Conservation (phyloP, 495 filamentous ascomycete genomes). For the Articulospora tetracladia region DNA sequence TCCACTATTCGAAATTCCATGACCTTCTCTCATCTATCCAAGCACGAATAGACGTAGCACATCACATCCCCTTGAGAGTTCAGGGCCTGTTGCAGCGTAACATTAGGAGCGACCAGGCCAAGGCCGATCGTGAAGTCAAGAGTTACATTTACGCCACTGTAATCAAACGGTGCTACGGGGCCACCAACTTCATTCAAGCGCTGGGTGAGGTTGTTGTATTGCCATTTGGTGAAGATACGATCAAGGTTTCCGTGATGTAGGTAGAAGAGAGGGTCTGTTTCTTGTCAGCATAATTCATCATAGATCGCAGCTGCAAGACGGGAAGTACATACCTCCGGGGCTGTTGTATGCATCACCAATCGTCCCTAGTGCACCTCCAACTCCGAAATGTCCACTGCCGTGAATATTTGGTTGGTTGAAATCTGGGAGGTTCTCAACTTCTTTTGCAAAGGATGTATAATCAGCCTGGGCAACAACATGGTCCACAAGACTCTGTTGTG, state of each 20-base stretch:
- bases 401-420: not conserved
- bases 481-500: not conserved
- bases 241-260: slow-evolving; percentile 30
- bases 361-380: slow-evolving; percentile 3
- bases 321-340: slow-evolving; percentile 43
- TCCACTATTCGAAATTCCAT: not conserved
- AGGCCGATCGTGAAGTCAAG: not conserved
- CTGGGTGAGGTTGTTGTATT: slow-evolving; percentile 48
- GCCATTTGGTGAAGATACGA: slow-evolving; percentile 28
- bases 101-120: not conserved
- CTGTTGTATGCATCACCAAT: slow-evolving; percentile 9
- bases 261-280: slow-evolving; percentile 61
- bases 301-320: slow-evolving; percentile 39
- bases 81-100: not conserved
- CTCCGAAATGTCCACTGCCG: not conserved
- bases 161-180: not conserved
- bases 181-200: slow-evolving; percentile 45
- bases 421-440: not conserved
- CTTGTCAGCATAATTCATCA: not conserved
- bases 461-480: not conserved
- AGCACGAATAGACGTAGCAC: not conserved
- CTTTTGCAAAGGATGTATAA: not conserved
- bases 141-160: not conserved
- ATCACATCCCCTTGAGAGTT: not conserved
- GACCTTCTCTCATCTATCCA: not conserved